These are phyloP conservation scores for Fusarium zealandicum DNA, from an alignment of 2,329 filamentous ascomycete genomes.

Conservation along the genomic window DNA sequence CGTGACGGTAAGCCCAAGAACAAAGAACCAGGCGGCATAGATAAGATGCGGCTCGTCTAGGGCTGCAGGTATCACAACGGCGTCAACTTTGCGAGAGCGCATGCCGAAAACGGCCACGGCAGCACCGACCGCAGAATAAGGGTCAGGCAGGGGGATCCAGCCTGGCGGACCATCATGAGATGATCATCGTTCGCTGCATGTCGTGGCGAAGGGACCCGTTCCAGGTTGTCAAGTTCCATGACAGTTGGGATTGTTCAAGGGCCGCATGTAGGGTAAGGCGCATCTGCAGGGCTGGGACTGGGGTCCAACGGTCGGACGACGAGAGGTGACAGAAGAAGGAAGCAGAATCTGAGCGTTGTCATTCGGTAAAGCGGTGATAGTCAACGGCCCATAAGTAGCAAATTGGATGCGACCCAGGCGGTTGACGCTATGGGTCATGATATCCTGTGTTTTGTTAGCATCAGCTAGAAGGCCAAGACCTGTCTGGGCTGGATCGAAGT, in stretches of 20 bases:
- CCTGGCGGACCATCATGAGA: slow-evolving; percentile 38
- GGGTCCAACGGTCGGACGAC: slow-evolving; percentile 9
- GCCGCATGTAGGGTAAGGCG: slow-evolving; percentile 14
- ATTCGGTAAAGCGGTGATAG: slow-evolving; percentile 13
- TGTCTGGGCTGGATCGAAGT: slow-evolving; percentile 7
- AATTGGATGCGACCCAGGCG: background rate
- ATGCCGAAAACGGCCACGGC: slow-evolving; percentile 4
- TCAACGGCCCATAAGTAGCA: slow-evolving; percentile 3
- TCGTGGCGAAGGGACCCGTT: slow-evolving; percentile 18
- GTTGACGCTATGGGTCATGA: background rate
- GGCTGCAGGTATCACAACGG: background rate
- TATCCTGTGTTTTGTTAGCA: background rate
- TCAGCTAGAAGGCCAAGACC: background rate
- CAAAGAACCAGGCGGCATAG: background rate
- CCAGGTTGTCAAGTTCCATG: slow-evolving; percentile 12
- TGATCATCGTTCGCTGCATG: slow-evolving; percentile 39
- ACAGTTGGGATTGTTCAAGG: slow-evolving; percentile 12
- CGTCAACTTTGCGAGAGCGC: slow-evolving; percentile 5
- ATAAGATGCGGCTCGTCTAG: slow-evolving; percentile 14
- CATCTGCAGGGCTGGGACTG: slow-evolving; percentile 10
- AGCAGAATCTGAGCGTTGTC: slow-evolving; percentile 7
- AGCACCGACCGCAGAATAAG: slow-evolving; percentile 4
- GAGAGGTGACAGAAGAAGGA: background rate
- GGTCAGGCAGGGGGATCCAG: slow-evolving; percentile 20
- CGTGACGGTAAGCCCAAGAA: background rate